These are phyloP conservation scores for Thalassiosira delicatula DNA, from an alignment of 352 stramenopile species.

Conservation along the genomic window DNA sequence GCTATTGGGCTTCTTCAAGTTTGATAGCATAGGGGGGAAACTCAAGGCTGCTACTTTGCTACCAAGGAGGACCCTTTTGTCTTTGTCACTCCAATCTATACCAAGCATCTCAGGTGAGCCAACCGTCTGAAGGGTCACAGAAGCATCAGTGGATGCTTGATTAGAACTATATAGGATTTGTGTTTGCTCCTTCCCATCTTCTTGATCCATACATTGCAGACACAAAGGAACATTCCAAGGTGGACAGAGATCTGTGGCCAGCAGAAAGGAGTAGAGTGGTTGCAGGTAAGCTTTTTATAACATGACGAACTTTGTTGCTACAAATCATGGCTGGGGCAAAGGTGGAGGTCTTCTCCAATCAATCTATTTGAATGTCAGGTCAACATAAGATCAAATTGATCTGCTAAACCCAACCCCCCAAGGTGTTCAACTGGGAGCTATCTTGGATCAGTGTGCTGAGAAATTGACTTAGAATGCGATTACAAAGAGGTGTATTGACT, in stretches of 20 bases:
- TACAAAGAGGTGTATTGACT: too few relatives aligned
- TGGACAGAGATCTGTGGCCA: too few relatives aligned
- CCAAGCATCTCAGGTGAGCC: too few relatives aligned
- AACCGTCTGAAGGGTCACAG: not conserved
- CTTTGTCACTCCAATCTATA: not conserved
- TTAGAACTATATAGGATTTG: not conserved
- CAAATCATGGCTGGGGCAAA: not conserved
- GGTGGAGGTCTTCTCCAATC: not conserved
- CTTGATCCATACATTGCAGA: not conserved
- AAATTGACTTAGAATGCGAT: too few relatives aligned
- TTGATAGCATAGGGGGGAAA: too few relatives aligned
- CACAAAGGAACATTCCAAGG: not conserved
- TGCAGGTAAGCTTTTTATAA: not conserved
- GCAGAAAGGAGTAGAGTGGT: not conserved
- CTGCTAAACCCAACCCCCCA: too few relatives aligned
- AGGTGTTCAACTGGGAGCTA: too few relatives aligned
- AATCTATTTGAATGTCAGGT: too few relatives aligned
- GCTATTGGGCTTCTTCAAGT: not conserved
- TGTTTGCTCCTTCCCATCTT: not conserved
- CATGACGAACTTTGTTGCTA: not conserved
- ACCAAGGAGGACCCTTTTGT: constrained; percentile 8
- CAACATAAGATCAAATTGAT: too few relatives aligned
- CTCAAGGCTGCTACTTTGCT: not conserved
- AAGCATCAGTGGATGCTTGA: constrained; percentile 5
- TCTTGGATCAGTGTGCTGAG: too few relatives aligned